Base-by-base conservation (phyloP, 169 alveolate genomes). In the Eimeria acervulina region DNA sequence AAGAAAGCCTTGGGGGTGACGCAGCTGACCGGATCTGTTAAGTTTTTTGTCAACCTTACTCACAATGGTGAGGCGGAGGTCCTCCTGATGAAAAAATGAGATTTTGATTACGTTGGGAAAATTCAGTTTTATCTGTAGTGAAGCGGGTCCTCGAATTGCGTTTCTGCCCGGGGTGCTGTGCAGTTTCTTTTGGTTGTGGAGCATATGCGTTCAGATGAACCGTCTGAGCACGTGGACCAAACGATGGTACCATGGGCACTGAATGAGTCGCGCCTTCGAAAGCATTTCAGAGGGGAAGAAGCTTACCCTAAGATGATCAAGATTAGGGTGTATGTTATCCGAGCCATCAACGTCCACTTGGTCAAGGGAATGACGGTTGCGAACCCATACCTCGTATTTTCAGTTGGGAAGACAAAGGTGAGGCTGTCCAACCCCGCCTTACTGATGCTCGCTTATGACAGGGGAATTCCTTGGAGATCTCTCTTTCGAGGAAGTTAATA, bases 291-390 rank as follows among this genome's bases (percentile, higher is more conserved):
- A 87, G 98, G 98, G 40, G 96, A 66, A 8, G 97, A 96, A 44
- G 98, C 97, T 21, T 97, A 97, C 44, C 98, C 98, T 36, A 94
- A 97, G 63, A 95, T 97, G 84, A 92, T 97, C 63, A 97, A 97
- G 96, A 96, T 97, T 59, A 95, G 99, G 26, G 97, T 98, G 40
- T 98, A 98, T 92, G 98, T 98, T 40, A 90, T 98, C 42, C 96
- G 98, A 66, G 98, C 97, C 44, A 96, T 96, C 84, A 96, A 96
- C 80, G 89, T 97, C 93, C 76, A 78, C 74, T 90, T 97, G 40
- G 94, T 83, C 36, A 96, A 96, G 85, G 93, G 89, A 44, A 85
- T 76, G 88, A 61, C 92, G 12, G 81, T 61, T 33, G 96, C 97
- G 23, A 97, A 97, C 70, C 98, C 98, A n/a, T 97, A 96, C 72